Evolutionary conservation across 306 rosid species (phyloP).

Genomic region (Mucuna pruriens): DNA sequence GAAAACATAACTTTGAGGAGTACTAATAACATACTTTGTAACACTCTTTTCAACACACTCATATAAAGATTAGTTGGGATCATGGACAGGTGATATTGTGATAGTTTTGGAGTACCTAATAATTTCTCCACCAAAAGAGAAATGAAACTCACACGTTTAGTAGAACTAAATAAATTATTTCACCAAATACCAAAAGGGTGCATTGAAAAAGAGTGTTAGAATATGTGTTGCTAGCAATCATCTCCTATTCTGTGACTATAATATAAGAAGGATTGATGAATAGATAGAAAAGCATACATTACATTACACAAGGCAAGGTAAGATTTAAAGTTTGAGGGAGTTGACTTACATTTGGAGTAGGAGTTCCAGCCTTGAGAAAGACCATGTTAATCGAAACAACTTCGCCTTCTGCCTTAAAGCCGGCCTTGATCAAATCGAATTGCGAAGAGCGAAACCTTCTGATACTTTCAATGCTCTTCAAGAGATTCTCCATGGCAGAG

Average conservation of each 20-base stretch:
- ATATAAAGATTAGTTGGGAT: too few species aligned
- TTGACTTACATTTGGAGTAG: slow-evolving; percentile 80
- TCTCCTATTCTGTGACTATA: too few species aligned
- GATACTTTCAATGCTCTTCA: slow-evolving; percentile 85
- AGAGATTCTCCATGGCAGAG: slow-evolving; percentile 87
- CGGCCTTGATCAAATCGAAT: slow-evolving; percentile 82
- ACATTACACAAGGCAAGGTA: neutral
- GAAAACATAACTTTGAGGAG: neutral
- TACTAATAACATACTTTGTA: neutral
- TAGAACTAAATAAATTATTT: too few species aligned
- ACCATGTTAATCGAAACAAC: slow-evolving; percentile 84
- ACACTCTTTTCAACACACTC: too few species aligned
- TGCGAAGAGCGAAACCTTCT: slow-evolving; percentile 83
- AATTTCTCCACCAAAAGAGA: too few species aligned
- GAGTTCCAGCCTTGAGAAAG: slow-evolving; percentile 89
- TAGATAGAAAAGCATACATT: neutral
- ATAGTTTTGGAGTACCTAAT: too few species aligned
- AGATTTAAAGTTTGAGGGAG: neutral
- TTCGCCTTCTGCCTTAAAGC: slow-evolving; percentile 82
- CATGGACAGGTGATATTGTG: too few species aligned
- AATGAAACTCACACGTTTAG: too few species aligned
- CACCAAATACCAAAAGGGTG: too few species aligned
- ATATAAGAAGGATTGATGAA: neutral
- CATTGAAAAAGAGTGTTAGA: too few species aligned
- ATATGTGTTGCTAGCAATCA: too few species aligned